These are phyloP conservation scores for Saturnispora ahearnii DNA, from an alignment of 805 yeast species.

Conservation along the genomic window DNA sequence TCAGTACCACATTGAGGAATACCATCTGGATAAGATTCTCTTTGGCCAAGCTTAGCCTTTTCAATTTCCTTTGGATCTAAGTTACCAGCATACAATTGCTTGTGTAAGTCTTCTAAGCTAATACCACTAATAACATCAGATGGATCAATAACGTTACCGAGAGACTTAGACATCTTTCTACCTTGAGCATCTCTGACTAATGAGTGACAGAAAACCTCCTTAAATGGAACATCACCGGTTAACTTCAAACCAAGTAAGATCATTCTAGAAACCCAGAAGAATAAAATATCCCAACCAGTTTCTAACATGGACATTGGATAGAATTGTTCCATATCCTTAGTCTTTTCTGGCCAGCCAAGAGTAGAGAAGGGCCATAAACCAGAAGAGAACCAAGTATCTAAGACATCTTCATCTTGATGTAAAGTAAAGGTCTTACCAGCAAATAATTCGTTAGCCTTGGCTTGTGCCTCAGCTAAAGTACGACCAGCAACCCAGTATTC, in stretches of 20 bases:
- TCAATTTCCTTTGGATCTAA: constrained; percentile 81
- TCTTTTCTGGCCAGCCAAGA: constrained; percentile 85
- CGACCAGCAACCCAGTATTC: constrained; percentile 90
- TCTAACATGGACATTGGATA: constrained; percentile 91
- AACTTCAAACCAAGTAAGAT: constrained; percentile 81
- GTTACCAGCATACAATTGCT: constrained; percentile 71
- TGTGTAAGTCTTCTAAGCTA: constrained; percentile 67
- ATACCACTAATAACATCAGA: constrained; percentile 89
- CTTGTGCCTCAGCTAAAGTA: constrained; percentile 69
- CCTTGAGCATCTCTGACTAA: constrained; percentile 99
- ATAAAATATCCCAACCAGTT: constrained; percentile 98
- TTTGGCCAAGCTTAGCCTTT: constrained; percentile 84
- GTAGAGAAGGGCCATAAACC: constrained; percentile 98
- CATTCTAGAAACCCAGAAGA: constrained; percentile 99
- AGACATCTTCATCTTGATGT: constrained; percentile 95
- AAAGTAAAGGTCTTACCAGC: constrained; percentile 61
- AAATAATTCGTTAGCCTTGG: constrained; percentile 68
- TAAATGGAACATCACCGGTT: constrained; percentile 87
- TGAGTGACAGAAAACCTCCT: constrained; percentile 96
- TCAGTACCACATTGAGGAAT: constrained; percentile 99
- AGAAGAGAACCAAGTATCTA: constrained; percentile 98
- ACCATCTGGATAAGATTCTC: constrained; percentile 86
- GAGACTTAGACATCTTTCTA: constrained; percentile 95
- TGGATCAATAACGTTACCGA: constrained; percentile 96
- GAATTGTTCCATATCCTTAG: constrained; percentile 65